phyloP scores from a whole-genome alignment of 2,329 filamentous ascomycete species.

The Sclerotinia glacialis region DNA sequence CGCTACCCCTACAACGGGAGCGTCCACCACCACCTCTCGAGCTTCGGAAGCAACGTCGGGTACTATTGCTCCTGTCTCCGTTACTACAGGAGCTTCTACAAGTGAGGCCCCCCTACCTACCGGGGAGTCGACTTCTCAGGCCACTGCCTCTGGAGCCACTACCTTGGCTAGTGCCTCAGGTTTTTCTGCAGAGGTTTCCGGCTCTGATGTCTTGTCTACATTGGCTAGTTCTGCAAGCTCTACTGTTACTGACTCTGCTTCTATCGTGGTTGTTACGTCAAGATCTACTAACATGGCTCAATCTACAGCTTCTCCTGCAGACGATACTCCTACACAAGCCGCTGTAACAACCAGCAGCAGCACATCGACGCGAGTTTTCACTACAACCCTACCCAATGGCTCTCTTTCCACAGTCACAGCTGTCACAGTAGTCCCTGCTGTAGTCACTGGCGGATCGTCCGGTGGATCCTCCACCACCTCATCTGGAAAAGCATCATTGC shows the following conservation, averaged over 20 bases:
- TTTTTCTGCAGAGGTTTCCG: constrained; percentile 28
- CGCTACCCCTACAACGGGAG: background rate
- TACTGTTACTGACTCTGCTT: constrained; percentile 21
- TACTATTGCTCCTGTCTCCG: background rate
- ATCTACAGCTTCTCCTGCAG: constrained; percentile 23
- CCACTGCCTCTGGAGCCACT: constrained; percentile 24
- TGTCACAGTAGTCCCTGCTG: constrained; percentile 34
- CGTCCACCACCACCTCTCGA: constrained; percentile 9
- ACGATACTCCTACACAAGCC: constrained; percentile 20
- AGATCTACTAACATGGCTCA: constrained; percentile 22
- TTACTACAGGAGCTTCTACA: constrained; percentile 19
- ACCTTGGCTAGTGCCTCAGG: constrained; percentile 23
- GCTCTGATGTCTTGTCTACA: constrained; percentile 24
- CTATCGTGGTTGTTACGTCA: constrained; percentile 22
- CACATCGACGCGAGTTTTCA: constrained; percentile 29
- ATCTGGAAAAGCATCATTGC: constrained; percentile 30
- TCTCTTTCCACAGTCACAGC: constrained; percentile 31
- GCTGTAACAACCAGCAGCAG: constrained; percentile 22
- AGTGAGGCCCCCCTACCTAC: constrained; percentile 19
- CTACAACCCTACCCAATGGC: constrained; percentile 34
- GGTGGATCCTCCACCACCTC: constrained; percentile 19
- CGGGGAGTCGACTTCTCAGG: constrained; percentile 14
- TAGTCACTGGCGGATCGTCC: constrained; percentile 26
- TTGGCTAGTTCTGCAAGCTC: constrained; percentile 23
- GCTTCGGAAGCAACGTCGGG: constrained; percentile 3